Evolutionary conservation across 1,284 basidiomycete species (phyloP), one percentile per base, ranked within the genome.

Genomic region (Leccinum brunneo-olivaceum): DNA sequence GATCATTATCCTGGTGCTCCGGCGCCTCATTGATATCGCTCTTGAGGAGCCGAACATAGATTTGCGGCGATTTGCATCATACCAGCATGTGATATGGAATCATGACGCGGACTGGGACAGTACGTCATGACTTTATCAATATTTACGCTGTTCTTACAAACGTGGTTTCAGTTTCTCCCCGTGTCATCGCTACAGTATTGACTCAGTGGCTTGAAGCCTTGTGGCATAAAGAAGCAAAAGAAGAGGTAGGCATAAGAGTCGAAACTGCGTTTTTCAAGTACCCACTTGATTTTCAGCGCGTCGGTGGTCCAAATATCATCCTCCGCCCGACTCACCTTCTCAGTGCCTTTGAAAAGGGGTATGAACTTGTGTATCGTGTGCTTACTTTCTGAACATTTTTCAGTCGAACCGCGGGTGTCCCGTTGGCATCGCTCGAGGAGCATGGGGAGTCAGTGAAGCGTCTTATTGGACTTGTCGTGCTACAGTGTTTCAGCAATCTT

Each of bases 61-160:
- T 12, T 54, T 82, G 21, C 50, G 60, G 24, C 71, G 70, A 37
- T 54, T 80, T 29, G 60, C 73, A 11, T 57, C 69, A 3, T 81
- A 80, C 53, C 76, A 76, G 49, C 77, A 80, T 51, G 54, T 77
- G 10, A 35, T 71, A 32, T 84, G 81, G 81, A 55, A 60, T 23
- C 32, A 61, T 6, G 68, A 77, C 29, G 63, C 63, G 5, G 58
- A 48, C 8, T 52, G 61, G 50, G 51, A 71, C 72, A 53, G 51
- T 72, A 47, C 36, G 49, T 49, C 4, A 30, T 20, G 35, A 38
- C 21, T 16, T 25, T 19, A 27, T 30, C 16, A 1, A n/a, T 34
- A 4, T 36, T 36, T 43, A 2, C 44, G 30, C 20, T 20, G 40
- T n/a, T 15, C 3, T n/a, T 34, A 47, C 34, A 21, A 9, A 34